Conservation (phyloP, 148 eudicot species). For the Pouteria glomerata region DNA sequence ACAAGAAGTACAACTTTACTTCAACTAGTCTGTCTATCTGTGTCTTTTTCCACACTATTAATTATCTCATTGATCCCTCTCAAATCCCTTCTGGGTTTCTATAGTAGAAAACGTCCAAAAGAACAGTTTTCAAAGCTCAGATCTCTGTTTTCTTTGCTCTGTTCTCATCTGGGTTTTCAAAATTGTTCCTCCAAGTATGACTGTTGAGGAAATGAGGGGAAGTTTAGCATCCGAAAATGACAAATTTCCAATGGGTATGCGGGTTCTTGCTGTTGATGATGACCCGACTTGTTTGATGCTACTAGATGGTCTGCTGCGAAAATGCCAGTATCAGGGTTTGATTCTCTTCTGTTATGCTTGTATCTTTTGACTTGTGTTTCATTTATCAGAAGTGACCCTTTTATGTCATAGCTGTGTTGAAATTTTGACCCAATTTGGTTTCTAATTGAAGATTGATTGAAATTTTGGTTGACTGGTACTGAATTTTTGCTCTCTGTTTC, state of each 20-base stretch:
- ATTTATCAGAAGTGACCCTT: background rate
- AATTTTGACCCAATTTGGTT: conserved; percentile 10
- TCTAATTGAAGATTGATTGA: background rate
- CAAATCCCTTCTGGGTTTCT: conserved; percentile 12
- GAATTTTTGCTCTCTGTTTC: background rate
- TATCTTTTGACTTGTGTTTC: background rate
- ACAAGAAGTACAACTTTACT: conserved; percentile 19
- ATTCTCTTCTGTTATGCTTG: background rate
- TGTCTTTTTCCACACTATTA: background rate
- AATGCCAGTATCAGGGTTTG: conserved; percentile 77
- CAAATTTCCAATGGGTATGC: conserved; percentile 65
- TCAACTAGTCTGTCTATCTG: background rate
- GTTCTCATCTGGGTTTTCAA: conserved; percentile 9
- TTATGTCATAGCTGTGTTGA: background rate
- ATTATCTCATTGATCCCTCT: conserved; percentile 3
- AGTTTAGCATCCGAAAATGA: conserved; percentile 21
- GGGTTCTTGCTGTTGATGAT: conserved; percentile 89
- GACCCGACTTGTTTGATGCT: conserved; percentile 63
- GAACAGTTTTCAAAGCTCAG: conserved; percentile 18
- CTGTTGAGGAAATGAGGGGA: conserved; percentile 32
- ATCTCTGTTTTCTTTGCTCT: no score
- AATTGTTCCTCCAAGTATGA: conserved; percentile 20
- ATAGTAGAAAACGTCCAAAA: background rate
- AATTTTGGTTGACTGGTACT: background rate
- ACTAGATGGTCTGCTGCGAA: conserved; percentile 51